Evolutionary conservation across 1,284 basidiomycete species (phyloP).

Genomic region (Sporisorium reilianum): DNA sequence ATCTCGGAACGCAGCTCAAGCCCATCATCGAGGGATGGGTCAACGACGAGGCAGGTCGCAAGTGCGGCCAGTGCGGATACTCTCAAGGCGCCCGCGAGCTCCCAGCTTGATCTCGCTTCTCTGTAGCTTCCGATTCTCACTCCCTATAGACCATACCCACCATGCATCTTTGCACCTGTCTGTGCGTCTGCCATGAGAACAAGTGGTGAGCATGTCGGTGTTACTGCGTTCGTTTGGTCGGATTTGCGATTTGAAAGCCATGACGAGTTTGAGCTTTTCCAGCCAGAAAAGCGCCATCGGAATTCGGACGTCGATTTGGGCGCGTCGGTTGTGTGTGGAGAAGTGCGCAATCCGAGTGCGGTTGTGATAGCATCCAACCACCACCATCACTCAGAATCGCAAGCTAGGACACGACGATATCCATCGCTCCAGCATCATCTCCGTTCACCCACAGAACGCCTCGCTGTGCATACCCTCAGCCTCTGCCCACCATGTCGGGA

Average conservation of each 20-base stretch:
- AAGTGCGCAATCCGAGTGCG: background rate
- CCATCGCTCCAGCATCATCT: background rate
- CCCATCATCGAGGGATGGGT: constrained; percentile 77
- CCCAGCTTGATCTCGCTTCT: constrained; percentile 23
- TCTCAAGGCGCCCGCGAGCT: constrained; percentile 38
- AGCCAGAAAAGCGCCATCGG: too few species aligned
- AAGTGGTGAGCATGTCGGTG: background rate
- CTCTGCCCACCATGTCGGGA: constrained; percentile 26
- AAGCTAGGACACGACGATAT: too few species aligned
- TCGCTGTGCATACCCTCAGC: background rate
- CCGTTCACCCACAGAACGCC: too few species aligned
- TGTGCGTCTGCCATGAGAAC: background rate
- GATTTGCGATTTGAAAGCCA: background rate
- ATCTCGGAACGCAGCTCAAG: constrained; percentile 93
- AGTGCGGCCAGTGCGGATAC: constrained; percentile 51
- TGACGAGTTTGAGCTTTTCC: constrained; percentile 9
- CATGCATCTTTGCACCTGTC: background rate
- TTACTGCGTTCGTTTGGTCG: background rate
- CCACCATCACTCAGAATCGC: background rate
- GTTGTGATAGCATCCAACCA: background rate
- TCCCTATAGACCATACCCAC: constrained; percentile 1
- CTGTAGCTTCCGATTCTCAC: background rate
- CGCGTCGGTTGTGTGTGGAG: background rate
- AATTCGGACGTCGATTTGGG: background rate
- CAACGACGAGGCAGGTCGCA: constrained; percentile 49